Base-by-base conservation (phyloP, 2,329 filamentous ascomycete species). In the Fusarium stilboides region DNA sequence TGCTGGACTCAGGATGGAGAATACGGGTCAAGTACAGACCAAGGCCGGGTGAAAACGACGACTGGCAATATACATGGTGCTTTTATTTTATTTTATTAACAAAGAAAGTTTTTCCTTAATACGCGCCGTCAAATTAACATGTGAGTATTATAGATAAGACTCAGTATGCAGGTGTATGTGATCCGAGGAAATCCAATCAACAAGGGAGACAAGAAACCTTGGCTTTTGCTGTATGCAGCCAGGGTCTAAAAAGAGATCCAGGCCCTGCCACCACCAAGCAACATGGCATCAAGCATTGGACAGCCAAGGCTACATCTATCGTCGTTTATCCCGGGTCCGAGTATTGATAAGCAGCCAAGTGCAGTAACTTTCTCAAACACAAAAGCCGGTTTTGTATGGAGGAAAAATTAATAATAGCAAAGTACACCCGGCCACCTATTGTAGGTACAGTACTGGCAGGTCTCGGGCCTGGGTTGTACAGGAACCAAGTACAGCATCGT, bases 171-270 rank as follows among this genome's bases (percentile, higher is more conserved):
- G 34, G n/a, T 33, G 37, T 24, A 26, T 22, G 19, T 13, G 28
- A 39, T 28, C 34, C 14, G 17, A 54, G 34, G 20, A 47, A 43
- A 24, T 44, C 62, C 62, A 65, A 65, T 65, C 46, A 65, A 60
- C 45, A 31, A 7, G 14, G 26, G 17, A 36, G 36, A 43, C 51
- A 36, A 67, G 34, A 31, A 64, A 62, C 44, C 57, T 70, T 64
- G 67, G 67, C 67, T 52, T 44, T 43, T 26, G 14, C 39, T 53
- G 42, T 42, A 57, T 71, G 68, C 68, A 69, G 64, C 64, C 43
- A 65, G 68, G 68, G 56, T 69, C 61, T 63, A 53, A 54, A 62
- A 54, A 61, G 40, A 71, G 68, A 65, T 70, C 68, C 60, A 70
- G 68, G 58, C 68, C 59, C 28, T 52, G 42, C 57, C 57, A 57